A percentile compares a stretch with the other conserved stretches of the same genome.
Evolutionary conservation across 2,329 filamentous ascomycete genomes (phyloP).

Genomic region (Dendryphion nanum): DNA sequence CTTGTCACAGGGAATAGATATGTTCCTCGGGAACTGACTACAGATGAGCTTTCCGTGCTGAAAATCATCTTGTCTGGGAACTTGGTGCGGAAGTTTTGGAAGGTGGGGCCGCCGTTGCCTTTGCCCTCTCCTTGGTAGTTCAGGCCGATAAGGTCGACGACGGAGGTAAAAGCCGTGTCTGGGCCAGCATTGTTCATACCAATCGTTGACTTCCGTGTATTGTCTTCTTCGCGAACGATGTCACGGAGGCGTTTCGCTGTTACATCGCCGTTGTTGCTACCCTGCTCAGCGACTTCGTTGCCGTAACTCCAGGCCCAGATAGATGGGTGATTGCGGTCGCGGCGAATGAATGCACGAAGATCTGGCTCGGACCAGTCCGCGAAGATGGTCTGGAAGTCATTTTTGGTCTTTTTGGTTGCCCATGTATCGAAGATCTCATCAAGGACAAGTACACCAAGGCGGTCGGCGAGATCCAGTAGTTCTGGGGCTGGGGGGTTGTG

Average conservation of each 20-base stretch:
- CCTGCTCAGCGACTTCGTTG: constrained; percentile 55
- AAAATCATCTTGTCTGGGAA: constrained; percentile 49
- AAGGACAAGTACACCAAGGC: constrained; percentile 51
- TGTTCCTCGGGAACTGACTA: constrained; percentile 51
- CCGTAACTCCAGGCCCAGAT: constrained; percentile 54
- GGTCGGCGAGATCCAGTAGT: constrained; percentile 51
- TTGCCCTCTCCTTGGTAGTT: constrained; percentile 59
- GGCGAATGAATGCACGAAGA: constrained; percentile 50
- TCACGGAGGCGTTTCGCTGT: constrained; percentile 39
- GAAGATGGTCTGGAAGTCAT: constrained; percentile 55
- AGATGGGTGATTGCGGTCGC: constrained; percentile 57
- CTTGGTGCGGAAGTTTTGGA: constrained; percentile 42
- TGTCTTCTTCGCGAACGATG: constrained; percentile 49
- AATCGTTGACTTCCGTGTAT: constrained; percentile 46
- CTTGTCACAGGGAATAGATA: constrained; percentile 55
- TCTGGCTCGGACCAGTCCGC: constrained; percentile 55
- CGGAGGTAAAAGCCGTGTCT: constrained; percentile 37
- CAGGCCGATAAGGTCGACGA: constrained; percentile 51
- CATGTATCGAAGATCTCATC: constrained; percentile 57
- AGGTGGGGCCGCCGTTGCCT: constrained; percentile 37
- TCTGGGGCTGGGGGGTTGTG: constrained; percentile 56
- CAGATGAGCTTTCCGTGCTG: constrained; percentile 37
- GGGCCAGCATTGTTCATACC: constrained; percentile 50
- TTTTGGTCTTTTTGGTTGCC: constrained; percentile 44
- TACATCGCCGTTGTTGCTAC: constrained; percentile 28